Evolutionary conservation across 1,284 basidiomycete genomes (phyloP).

Genomic region (Tausonia pullulans): DNA sequence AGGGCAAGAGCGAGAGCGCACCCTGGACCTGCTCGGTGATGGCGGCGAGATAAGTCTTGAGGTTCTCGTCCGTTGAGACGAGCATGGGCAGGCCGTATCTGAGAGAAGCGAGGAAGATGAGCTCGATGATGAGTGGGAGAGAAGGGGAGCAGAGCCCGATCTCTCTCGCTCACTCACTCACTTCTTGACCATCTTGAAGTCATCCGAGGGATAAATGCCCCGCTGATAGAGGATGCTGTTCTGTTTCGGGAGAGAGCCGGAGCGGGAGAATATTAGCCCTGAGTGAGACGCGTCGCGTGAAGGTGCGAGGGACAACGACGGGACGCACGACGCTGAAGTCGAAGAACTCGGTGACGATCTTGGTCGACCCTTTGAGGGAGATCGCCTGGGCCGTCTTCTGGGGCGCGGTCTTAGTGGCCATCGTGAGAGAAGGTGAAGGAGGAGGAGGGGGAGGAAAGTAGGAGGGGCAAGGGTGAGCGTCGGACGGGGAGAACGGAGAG

Average conservation of each 20-base stretch:
- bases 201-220: conserved; percentile 92
- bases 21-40: conserved; percentile 84
- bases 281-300: conserved; percentile 14
- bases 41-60: conserved; percentile 85
- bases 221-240: conserved; percentile 88
- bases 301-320: conserved; percentile 11
- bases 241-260: not conserved
- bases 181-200: conserved; percentile 99
- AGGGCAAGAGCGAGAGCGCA: conserved; percentile 36
- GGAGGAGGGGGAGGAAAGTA: not conserved
- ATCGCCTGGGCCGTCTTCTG: conserved; percentile 43
- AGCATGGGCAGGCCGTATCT: conserved; percentile 88
- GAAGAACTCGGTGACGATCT: conserved; percentile 97
- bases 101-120: not conserved
- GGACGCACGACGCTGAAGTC: conserved; percentile 79
- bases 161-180: not conserved
- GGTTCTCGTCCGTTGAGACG: conserved; percentile 80
- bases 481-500: not conserved
- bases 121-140: not conserved
- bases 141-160: not conserved
- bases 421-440: conserved; percentile 17
- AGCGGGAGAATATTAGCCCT: conserved; percentile 9
- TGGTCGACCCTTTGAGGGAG: conserved; percentile 88
- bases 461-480: not conserved
- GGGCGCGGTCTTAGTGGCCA: conserved; percentile 35